Evolutionary conservation across 225 moss, liverwort and hornwort species (phyloP).

Genomic region (Polytrichum commune): DNA sequence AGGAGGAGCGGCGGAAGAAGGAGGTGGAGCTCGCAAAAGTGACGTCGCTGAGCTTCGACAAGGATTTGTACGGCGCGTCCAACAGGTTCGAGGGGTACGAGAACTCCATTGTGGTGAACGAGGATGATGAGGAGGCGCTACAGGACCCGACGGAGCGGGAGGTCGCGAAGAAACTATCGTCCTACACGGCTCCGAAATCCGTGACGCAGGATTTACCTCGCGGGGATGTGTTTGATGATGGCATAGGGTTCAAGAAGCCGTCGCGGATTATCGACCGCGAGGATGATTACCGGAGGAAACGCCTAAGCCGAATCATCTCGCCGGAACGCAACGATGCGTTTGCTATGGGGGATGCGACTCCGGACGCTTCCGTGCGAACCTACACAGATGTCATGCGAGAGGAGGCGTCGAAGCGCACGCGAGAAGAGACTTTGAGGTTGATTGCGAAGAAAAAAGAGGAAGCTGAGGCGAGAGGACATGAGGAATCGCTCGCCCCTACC

Average conservation of each 20-base stretch:
- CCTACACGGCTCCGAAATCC: slow-evolving; percentile 82
- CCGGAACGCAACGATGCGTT: slow-evolving; percentile 95
- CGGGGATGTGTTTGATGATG: slow-evolving; percentile 75
- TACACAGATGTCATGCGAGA: slow-evolving; percentile 95
- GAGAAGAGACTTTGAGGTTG: slow-evolving; percentile 79
- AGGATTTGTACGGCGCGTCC: slow-evolving; percentile 80
- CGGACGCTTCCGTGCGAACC: slow-evolving; percentile 79
- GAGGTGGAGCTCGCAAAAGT: slow-evolving; percentile 82
- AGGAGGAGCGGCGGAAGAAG: slow-evolving; percentile 89
- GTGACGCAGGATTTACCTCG: slow-evolving; percentile 75
- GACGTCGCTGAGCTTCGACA: slow-evolving; percentile 81
- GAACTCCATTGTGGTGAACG: slow-evolving; percentile 84
- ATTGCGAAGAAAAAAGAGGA: slow-evolving; percentile 96
- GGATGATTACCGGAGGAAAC: slow-evolving; percentile 87
- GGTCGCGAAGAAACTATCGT: slow-evolving; percentile 73
- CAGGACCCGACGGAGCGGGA: slow-evolving; percentile 78
- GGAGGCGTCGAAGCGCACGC: slow-evolving; percentile 66
- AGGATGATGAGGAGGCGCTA: slow-evolving; percentile 70
- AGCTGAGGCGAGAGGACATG: slow-evolving; percentile 72
- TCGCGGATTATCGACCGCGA: slow-evolving; percentile 93
- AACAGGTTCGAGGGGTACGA: slow-evolving; percentile 97
- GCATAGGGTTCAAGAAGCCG: slow-evolving; percentile 89
- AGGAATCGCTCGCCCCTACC: slow-evolving; percentile 66
- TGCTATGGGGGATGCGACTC: slow-evolving; percentile 93
- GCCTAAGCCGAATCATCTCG: slow-evolving; percentile 83